Base-by-base conservation (phyloP, 2,329 filamentous ascomycete genomes). In the Colletotrichum sp. region DNA sequence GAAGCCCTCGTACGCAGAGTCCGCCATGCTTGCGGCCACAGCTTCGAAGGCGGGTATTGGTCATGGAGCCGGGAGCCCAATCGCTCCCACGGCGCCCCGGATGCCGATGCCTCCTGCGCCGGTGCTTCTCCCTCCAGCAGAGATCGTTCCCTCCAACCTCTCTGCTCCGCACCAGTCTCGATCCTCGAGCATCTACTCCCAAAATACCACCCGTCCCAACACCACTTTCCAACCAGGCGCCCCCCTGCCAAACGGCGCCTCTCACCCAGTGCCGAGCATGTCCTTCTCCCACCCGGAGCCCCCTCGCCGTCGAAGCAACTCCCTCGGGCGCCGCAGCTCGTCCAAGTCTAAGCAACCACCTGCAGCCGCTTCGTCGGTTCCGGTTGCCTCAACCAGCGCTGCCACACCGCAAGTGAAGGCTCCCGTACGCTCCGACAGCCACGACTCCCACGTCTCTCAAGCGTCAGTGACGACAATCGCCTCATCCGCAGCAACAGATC, bases 391-490 rank as follows among this genome's bases (percentile, higher is more conserved):
- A 13, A n/a, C 52, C 25, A 27, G 48, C 5, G 28, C 58, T 30
- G 15, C 43, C 1, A 18, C 43, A 18, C 28, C 61, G 18, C 36
- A 13, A 25, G 32, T 43, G n/a, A 67, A 43, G 27, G 55, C 62
- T 30, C 77, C 76, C 22, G 61, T 77, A 22, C 74, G 77, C 7
- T 76, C 70, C 12, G 73, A 71, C 32, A 76, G 74, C 34, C 76
- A 73, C 30, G 74, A 77, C 48, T 78, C 77, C 18, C 76, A 76
- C 9, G 70, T 43, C 66, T 85, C 84, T 15, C 77, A 77, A 8
- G 71, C 60, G 65, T 86, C 85, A 7, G 80, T 79, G 22, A 87
- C 86, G 3, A 86, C 85, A 1, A 87, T 88, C 66, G 83, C 81
- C n/a, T 82, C 78, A 13, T 81, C 77, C 15, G 76, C 68, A 43